These are phyloP conservation scores for Prunus davidiana DNA, from an alignment of 306 rosid genomes.

Conservation along the genomic window DNA sequence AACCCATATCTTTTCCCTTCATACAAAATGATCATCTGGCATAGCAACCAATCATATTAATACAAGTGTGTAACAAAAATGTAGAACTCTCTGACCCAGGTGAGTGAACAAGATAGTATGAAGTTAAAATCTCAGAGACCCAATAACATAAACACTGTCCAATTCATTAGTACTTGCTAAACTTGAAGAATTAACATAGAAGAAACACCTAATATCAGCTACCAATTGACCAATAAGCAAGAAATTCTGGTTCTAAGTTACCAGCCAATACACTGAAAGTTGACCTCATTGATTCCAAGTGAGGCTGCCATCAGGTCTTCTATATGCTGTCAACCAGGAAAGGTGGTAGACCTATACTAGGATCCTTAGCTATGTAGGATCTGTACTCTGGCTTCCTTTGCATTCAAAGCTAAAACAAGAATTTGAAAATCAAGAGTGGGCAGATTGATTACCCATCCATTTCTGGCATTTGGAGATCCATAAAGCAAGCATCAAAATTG, in stretches of 20 bases:
- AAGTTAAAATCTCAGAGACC: background rate
- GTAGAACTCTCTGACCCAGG: too few species aligned
- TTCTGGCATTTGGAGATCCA: conserved; percentile 99
- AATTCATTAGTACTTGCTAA: background rate
- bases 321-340: background rate
- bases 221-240: too few species aligned
- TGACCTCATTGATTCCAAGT: too few species aligned
- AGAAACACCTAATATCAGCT: background rate
- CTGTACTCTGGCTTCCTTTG: conserved; percentile 3
- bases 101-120: background rate
- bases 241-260: background rate
- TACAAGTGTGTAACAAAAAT: too few species aligned
- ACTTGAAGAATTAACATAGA: background rate
- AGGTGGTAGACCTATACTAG: background rate
- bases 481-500: conserved; percentile 80
- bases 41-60: too few species aligned
- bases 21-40: too few species aligned
- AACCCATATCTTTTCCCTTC: too few species aligned
- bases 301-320: conserved; percentile 4
- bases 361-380: background rate
- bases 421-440: conserved; percentile 5
- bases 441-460: conserved; percentile 87
- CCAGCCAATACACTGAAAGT: background rate
- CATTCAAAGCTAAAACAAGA: conserved; percentile 14
- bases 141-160: too few species aligned